Evolutionary conservation across 257 asterid species (phyloP).

Genomic region (Catharanthus roseus): DNA sequence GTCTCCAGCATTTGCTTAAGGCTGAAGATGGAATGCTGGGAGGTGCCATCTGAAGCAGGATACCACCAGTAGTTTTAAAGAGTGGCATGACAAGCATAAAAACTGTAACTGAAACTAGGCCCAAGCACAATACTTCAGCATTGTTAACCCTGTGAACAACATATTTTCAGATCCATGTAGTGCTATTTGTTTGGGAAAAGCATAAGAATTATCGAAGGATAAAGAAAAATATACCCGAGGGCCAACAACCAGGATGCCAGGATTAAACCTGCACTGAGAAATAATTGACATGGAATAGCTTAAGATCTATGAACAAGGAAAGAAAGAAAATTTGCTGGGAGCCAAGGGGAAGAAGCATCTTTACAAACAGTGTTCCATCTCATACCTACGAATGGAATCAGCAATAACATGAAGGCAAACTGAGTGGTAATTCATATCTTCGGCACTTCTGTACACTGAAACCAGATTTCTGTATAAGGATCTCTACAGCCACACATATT

Average conservation of each 20-base stretch:
- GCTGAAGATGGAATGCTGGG: slow-evolving; percentile 77
- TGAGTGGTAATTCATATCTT: slow-evolving; percentile 95
- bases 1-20: slow-evolving; percentile 86
- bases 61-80: slow-evolving; percentile 73
- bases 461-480: slow-evolving; percentile 6
- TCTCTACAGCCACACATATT: background rate
- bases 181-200: background rate
- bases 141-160: slow-evolving; percentile 58
- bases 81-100: slow-evolving; percentile 94
- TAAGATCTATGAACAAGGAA: slow-evolving; percentile 22
- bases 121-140: slow-evolving; percentile 94
- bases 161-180: background rate
- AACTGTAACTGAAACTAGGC: slow-evolving; percentile 78
- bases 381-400: slow-evolving; percentile 92
- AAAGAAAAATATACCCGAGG: slow-evolving; percentile 61
- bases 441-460: slow-evolving; percentile 85
- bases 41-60: slow-evolving; percentile 83
- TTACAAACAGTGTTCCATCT: slow-evolving; percentile 13
- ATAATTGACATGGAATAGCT: slow-evolving; percentile 24
- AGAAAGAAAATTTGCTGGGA: background rate
- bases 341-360: slow-evolving; percentile 2
- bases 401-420: slow-evolving; percentile 93
- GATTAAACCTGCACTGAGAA: slow-evolving; percentile 93
- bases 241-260: slow-evolving; percentile 92
- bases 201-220: background rate